phyloP scores from a whole-genome alignment of 176 grass and related monocot genomes.

The Chrysopogon serrulatus region DNA sequence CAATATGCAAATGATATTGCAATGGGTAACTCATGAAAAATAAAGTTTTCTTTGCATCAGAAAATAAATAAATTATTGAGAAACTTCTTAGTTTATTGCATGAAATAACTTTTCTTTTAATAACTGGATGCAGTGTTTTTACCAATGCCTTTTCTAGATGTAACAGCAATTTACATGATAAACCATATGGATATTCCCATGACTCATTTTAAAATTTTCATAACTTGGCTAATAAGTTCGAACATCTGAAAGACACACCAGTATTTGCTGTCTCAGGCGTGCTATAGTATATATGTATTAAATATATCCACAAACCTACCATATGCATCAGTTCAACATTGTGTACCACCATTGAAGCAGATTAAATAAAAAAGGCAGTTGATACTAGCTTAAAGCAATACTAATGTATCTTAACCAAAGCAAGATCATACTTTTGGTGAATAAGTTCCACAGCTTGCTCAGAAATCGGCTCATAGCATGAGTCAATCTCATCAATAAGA shows the following conservation, averaged over 20 bases:
- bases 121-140: not conserved
- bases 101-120: not conserved
- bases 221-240: not conserved
- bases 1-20: not conserved
- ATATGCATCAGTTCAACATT: not conserved
- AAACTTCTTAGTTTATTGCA: not conserved
- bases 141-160: not conserved
- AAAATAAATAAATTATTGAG: not conserved
- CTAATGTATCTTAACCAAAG: not conserved
- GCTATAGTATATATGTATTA: not conserved
- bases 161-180: not conserved
- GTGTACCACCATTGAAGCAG: not conserved
- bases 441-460: conserved; percentile 99
- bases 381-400: not conserved
- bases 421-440: conserved; percentile 82
- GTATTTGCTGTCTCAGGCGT: not conserved
- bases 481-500: conserved; percentile 89
- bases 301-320: not conserved
- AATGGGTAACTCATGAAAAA: not conserved
- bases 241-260: not conserved
- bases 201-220: not conserved
- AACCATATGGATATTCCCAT: not conserved
- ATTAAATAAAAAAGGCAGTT: not conserved
- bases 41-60: not conserved
- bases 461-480: conserved; percentile 85